A percentile compares a stretch with the other conserved stretches of the same genome.
These are phyloP conservation scores for Acanthamoeba lugdunensis DNA, from an alignment of 208 protist species.

Conservation along the genomic window DNA sequence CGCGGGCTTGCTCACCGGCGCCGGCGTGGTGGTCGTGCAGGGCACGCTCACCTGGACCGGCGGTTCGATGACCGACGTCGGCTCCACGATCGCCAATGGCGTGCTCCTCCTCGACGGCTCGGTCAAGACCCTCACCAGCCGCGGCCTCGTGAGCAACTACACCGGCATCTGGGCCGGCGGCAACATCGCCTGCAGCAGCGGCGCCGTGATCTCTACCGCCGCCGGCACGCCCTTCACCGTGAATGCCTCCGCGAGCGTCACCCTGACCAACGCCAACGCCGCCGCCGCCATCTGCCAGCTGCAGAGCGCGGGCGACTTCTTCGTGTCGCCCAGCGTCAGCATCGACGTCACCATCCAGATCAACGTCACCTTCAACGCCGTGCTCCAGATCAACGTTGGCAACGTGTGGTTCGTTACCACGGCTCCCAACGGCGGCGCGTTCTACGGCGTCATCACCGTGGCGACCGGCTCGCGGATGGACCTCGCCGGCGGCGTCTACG, in stretches of 20 bases:
- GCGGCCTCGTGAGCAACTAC: constrained; percentile 21
- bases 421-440: constrained; percentile 19
- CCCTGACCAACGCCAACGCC: background rate
- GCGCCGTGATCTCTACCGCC: background rate
- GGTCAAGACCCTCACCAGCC: constrained; percentile 9
- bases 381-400: constrained; percentile 8
- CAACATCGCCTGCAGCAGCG: constrained; percentile 26
- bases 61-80: constrained; percentile 37
- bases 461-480: constrained; percentile 17
- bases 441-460: constrained; percentile 19
- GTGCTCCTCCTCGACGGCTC: constrained; percentile 42
- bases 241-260: constrained; percentile 32
- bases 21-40: constrained; percentile 42
- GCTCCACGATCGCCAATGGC: constrained; percentile 41
- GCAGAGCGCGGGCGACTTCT: constrained; percentile 58
- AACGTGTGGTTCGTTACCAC: constrained; percentile 25
- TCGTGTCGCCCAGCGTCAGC: background rate
- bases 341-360: constrained; percentile 64
- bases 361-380: constrained; percentile 13
- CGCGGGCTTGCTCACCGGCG: constrained; percentile 38
- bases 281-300: constrained; percentile 25
- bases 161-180: constrained; percentile 37
- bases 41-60: constrained; percentile 55
- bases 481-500: constrained; percentile 57
- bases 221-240: background rate